Evolutionary conservation across 108 stramenopile genomes (phyloP).

Genomic region (Chaetoceros muelleri): DNA sequence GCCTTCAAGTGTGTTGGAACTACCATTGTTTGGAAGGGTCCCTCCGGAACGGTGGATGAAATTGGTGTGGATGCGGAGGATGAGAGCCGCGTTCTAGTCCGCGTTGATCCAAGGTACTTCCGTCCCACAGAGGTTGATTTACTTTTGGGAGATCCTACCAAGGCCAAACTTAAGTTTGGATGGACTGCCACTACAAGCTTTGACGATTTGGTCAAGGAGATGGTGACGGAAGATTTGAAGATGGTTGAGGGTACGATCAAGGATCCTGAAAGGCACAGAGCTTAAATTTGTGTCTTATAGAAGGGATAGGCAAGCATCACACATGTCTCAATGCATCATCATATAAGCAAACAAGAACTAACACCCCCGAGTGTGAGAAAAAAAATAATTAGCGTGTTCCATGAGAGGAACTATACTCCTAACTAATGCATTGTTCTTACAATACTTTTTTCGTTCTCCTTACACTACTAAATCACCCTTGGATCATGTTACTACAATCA

Average conservation of each 20-base stretch:
- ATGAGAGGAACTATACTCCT: too few species aligned
- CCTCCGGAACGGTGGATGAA: constrained; percentile 86
- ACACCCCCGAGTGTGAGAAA: too few species aligned
- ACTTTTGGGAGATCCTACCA: constrained; percentile 90
- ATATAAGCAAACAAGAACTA: too few species aligned
- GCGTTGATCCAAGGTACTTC: constrained; percentile 94
- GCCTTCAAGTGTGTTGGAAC: constrained; percentile 80
- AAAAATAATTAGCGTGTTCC: too few species aligned
- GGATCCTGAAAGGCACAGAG: constrained; percentile 30
- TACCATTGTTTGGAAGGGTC: constrained; percentile 85
- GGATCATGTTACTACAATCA: too few species aligned
- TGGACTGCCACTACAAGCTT: constrained; percentile 83
- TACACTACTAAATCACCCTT: too few species aligned
- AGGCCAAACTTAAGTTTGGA: constrained; percentile 89
- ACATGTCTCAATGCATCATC: too few species aligned
- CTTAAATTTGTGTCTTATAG: constrained; percentile 13
- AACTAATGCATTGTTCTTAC: too few species aligned
- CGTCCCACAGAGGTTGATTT: constrained; percentile 99
- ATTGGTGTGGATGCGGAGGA: constrained; percentile 85
- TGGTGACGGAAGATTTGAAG: constrained; percentile 89
- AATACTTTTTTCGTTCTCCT: too few species aligned
- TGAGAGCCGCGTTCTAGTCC: constrained; percentile 75
- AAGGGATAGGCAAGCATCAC: too few species aligned
- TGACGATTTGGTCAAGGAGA: constrained; percentile 85
- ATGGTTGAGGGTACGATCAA: constrained; percentile 59